Evolutionary conservation across 2,329 filamentous ascomycete genomes (phyloP), one percentile per base, ranked within the genome.

Genomic region (Penicillium psychrosexuale): DNA sequence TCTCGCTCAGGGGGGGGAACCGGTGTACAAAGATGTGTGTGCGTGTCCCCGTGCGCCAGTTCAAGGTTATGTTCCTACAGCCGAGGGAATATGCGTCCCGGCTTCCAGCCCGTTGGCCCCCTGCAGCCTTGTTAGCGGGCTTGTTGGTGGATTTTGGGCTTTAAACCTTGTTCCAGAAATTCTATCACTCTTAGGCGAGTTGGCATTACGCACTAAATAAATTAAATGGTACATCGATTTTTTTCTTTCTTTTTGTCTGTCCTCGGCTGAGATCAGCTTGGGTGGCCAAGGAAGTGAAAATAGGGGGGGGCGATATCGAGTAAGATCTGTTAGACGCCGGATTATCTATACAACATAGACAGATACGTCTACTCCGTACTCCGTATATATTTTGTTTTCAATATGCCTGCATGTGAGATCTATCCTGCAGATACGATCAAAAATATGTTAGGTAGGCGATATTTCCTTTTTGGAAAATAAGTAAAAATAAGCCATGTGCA

Each of bases 401-500:
- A 38, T 44, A 5, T 33, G 22, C 46, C 39, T 54, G 52, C 52
- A 55, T 55, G 52, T 55, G 52, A 55, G 52, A 55, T 55, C 47
- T 45, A 51, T 27, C 38, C 13, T 50, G 46, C 47, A 44, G 39
- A 33, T 24, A 54, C 40, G 17, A 51, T 46, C 30, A 51, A 43
- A 44, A 28, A 45, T n/a, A 37, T 30, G 39, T 39, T 39, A 31
- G 31, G 30, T 6, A 17, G 47, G 33, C 28, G 17, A 24, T 39
- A 8, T 48, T 28, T 47, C 8, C 4, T 15, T 24, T 42, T 22
- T n/a, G 1, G 12, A 12, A 38, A 42, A 28, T 13, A 45, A 43
- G 37, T 17, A 15, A 39, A 53, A 48, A 40, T 22, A 47, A 50
- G 54, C 61, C 61, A 65, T 64, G 61, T 64, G 61, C 58, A 51